Evolutionary conservation across 1,139 yeast species (phyloP).

Genomic region (Scheffersomyces lignicola): DNA sequence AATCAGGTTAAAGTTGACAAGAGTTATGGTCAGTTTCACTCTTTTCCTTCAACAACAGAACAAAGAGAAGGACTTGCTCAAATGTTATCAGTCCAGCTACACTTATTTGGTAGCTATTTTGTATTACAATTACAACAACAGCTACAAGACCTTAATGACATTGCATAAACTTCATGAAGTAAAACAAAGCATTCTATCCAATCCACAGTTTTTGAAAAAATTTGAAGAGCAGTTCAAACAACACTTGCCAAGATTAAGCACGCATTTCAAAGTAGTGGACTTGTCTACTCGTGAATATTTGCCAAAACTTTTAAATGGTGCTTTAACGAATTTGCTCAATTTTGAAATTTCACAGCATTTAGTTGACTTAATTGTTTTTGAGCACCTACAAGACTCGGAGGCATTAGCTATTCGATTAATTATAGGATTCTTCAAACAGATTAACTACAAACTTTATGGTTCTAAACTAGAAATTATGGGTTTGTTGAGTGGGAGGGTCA

Average conservation of each 20-base stretch:
- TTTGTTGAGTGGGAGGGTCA: slow-evolving; percentile 26
- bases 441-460: slow-evolving; percentile 57
- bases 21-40: slow-evolving; percentile 26
- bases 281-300: slow-evolving; percentile 31
- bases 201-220: slow-evolving; percentile 23
- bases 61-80: slow-evolving; percentile 8
- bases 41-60: slow-evolving; percentile 19
- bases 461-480: slow-evolving; percentile 43
- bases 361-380: slow-evolving; percentile 62
- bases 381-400: slow-evolving; percentile 41
- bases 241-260: slow-evolving; percentile 44
- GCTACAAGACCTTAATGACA: slow-evolving; percentile 42
- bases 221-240: slow-evolving; percentile 48
- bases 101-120: slow-evolving; percentile 41
- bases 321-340: slow-evolving; percentile 22
- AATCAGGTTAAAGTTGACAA: slow-evolving; percentile 26
- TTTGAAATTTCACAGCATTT: slow-evolving; percentile 32
- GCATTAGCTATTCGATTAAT: slow-evolving; percentile 44
- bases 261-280: slow-evolving; percentile 48
- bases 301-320: slow-evolving; percentile 20
- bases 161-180: slow-evolving; percentile 43
- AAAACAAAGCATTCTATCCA: background rate
- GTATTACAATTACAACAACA: slow-evolving; percentile 34
- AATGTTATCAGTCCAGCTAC: slow-evolving; percentile 25
- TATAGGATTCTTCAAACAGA: slow-evolving; percentile 48